phyloP scores from a whole-genome alignment of 139 green algal genomes.

The Tetradesmus obliquus region DNA sequence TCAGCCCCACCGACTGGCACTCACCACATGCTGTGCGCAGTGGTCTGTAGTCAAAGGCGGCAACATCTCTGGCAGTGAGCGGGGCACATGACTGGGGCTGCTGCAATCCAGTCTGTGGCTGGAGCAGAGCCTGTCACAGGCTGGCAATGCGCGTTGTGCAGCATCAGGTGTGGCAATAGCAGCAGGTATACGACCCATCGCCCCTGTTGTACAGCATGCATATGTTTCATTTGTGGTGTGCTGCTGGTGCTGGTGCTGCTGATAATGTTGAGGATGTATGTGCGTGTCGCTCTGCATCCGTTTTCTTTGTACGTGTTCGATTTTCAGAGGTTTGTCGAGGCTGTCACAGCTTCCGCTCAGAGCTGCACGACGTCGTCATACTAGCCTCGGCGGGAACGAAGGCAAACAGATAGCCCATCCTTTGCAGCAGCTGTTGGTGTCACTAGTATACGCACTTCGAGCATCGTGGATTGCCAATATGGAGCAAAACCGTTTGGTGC shows the following conservation, averaged over 20 bases:
- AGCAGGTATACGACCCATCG: neutral
- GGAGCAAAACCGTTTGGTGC: too few relatives aligned
- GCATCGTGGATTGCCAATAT: too few relatives aligned
- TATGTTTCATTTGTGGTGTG: neutral
- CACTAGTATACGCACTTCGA: too few relatives aligned
- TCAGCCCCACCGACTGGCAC: neutral
- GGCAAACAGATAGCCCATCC: neutral
- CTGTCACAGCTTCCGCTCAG: too few relatives aligned
- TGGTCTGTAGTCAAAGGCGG: neutral
- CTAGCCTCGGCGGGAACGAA: neutral
- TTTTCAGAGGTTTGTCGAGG: too few relatives aligned
- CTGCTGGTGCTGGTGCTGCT: neutral
- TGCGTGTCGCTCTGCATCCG: neutral
- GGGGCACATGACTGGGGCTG: neutral
- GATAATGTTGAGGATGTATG: neutral
- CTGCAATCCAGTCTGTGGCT: neutral
- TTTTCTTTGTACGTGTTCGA: too few relatives aligned
- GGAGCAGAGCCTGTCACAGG: neutral
- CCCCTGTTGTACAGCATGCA: neutral
- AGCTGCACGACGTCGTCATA: neutral
- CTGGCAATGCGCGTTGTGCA: neutral
- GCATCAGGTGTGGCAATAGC: neutral
- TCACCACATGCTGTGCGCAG: slow-evolving; percentile 8
- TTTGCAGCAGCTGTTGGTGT: too few relatives aligned
- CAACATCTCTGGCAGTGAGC: neutral